These are phyloP conservation scores for Aspergillus caelatus DNA, from an alignment of 2,329 filamentous ascomycete genomes.

Conservation along the genomic window DNA sequence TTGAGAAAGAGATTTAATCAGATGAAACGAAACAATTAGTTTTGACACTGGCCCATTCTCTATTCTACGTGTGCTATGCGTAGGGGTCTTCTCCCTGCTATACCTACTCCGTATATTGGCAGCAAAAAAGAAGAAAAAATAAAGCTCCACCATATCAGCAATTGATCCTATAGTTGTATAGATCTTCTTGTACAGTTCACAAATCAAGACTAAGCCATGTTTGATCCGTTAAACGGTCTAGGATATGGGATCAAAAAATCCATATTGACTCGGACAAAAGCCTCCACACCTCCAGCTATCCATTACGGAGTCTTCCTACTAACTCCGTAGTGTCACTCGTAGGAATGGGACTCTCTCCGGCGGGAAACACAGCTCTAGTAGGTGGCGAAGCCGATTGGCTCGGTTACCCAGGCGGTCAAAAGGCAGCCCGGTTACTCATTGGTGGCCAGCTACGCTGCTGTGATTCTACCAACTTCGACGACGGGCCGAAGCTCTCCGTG, in stretches of 20 bases:
- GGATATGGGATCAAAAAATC: background rate
- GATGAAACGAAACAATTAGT: background rate
- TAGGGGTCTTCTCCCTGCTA: background rate
- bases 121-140: background rate
- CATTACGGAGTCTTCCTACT: slow-evolving; percentile 3
- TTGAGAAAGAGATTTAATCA: background rate
- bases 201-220: background rate
- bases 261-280: background rate
- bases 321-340: background rate
- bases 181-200: background rate
- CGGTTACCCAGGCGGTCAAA: slow-evolving; percentile 22
- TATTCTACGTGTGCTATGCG: background rate
- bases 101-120: background rate
- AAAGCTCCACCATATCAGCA: background rate
- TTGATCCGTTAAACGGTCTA: background rate
- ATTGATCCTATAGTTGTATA: background rate
- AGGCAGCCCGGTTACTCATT: slow-evolving; percentile 21
- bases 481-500: slow-evolving; percentile 38
- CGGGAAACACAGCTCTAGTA: background rate
- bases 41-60: background rate
- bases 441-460: slow-evolving; percentile 17
- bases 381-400: slow-evolving; percentile 11
- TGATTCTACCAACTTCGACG: slow-evolving; percentile 43
- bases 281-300: background rate
- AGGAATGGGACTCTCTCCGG: background rate